Conservation (phyloP, 1,284 basidiomycete species). For the Trichosporon coremiiforme region DNA sequence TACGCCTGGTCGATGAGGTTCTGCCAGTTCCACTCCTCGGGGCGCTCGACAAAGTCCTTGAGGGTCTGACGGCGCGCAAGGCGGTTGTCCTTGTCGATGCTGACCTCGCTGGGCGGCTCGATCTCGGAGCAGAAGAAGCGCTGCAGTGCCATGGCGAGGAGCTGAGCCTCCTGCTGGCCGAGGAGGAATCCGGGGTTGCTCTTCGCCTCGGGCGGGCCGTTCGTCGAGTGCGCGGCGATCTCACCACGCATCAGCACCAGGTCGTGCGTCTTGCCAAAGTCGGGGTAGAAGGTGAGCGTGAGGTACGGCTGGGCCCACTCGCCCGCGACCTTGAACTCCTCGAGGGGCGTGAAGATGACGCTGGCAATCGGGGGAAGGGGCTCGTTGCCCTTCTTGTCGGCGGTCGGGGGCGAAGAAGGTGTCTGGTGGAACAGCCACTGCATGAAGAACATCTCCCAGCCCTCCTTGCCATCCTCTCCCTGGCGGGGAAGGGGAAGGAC, state of each 20-base stretch:
- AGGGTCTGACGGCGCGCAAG: constrained; percentile 44
- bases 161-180: constrained; percentile 75
- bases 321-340: constrained; percentile 87
- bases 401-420: constrained; percentile 58
- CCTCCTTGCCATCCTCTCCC: constrained; percentile 49
- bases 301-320: constrained; percentile 90
- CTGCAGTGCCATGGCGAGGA: constrained; percentile 75
- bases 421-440: constrained; percentile 79
- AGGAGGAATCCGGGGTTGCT: constrained; percentile 63
- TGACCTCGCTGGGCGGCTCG: constrained; percentile 35
- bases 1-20: constrained; percentile 52
- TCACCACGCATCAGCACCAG: constrained; percentile 89
- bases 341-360: constrained; percentile 87
- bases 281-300: constrained; percentile 88
- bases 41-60: constrained; percentile 50
- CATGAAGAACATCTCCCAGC: constrained; percentile 84
- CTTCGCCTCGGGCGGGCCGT: constrained; percentile 36
- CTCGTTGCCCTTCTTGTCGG: constrained; percentile 37
- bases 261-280: constrained; percentile 76
- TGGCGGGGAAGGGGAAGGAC: constrained; percentile 71
- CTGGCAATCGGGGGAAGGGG: constrained; percentile 58
- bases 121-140: constrained; percentile 66
- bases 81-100: constrained; percentile 41
- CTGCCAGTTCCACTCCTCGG: constrained; percentile 55
- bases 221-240: constrained; percentile 66